Percentiles rank a stretch among this genome's conserved stretches.
Evolutionary conservation across 768 basidiomycete species (phyloP).

Genomic region (Suillus cothurnatus): DNA sequence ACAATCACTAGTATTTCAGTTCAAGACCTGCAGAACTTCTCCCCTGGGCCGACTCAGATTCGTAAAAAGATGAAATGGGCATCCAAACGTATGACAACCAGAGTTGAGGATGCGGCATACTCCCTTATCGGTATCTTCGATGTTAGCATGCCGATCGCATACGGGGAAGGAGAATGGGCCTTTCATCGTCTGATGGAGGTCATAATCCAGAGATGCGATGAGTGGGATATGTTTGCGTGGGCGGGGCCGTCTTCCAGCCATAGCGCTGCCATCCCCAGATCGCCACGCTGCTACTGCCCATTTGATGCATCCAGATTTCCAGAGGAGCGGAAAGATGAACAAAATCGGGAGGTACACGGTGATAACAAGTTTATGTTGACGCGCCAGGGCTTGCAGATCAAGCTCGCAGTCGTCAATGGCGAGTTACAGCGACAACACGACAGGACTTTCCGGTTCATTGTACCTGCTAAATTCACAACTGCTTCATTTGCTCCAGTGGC

Average conservation of each 20-base stretch:
- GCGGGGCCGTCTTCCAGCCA: constrained; percentile 19
- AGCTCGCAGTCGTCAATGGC: constrained; percentile 16
- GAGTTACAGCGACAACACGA: not conserved
- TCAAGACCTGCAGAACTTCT: constrained; percentile 1
- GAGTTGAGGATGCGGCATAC: constrained; percentile 27
- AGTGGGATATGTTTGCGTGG: constrained; percentile 29
- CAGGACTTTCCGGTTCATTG: not conserved
- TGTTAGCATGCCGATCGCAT: constrained; percentile 17
- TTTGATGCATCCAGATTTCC: not conserved
- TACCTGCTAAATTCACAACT: not conserved
- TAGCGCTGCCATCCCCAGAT: constrained; percentile 16
- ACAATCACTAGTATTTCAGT: constrained; percentile 4
- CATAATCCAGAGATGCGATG: constrained; percentile 23
- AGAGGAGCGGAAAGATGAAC: not conserved
- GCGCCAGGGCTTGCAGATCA: constrained; percentile 19
- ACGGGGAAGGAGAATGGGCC: constrained; percentile 24
- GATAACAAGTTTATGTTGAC: constrained; percentile 18
- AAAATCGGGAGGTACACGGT: constrained; percentile 10
- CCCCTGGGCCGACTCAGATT: constrained; percentile 1
- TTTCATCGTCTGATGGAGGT: constrained; percentile 29
- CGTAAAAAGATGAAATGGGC: constrained; percentile 23
- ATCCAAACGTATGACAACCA: constrained; percentile 26
- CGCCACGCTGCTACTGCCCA: constrained; percentile 19
- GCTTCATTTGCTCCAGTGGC: not conserved
- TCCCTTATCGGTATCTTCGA: constrained; percentile 29